phyloP scores from a whole-genome alignment of 1,139 yeast species.

The Kurtzmaniella quercitrusa region DNA sequence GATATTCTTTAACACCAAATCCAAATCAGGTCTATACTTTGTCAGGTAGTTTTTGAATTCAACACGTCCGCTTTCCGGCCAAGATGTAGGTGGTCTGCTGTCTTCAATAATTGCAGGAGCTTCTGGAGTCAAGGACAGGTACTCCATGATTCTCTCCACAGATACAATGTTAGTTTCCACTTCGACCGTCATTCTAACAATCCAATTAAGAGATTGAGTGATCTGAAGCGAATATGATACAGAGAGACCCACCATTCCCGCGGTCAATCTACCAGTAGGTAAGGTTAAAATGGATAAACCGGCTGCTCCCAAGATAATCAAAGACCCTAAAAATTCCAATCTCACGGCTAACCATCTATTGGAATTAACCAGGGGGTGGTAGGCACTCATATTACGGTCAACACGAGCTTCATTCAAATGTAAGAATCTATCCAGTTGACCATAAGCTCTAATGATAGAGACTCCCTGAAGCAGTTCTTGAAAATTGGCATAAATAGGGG shows the following conservation, averaged over 20 bases:
- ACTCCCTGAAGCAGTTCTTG: constrained; percentile 93
- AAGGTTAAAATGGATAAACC: constrained; percentile 72
- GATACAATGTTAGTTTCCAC: constrained; percentile 96
- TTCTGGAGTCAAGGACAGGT: constrained; percentile 69
- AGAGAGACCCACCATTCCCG: constrained; percentile 91
- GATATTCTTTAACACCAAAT: constrained; percentile 71
- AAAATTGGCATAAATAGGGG: constrained; percentile 95
- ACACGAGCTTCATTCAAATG: constrained; percentile 72
- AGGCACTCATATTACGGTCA: constrained; percentile 86
- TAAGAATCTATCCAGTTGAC: constrained; percentile 68
- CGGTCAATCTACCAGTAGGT: constrained; percentile 63
- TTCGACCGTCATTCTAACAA: constrained; percentile 96
- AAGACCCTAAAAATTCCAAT: constrained; percentile 83
- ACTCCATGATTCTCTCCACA: constrained; percentile 91
- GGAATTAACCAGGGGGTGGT: constrained; percentile 88
- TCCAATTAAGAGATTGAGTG: constrained; percentile 94
- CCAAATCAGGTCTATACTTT: constrained; percentile 80
- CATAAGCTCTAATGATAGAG: constrained; percentile 83
- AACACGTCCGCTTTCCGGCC: constrained; percentile 82
- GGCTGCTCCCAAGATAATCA: constrained; percentile 82
- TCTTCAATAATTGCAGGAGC: constrained; percentile 74
- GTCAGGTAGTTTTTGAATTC: constrained; percentile 74
- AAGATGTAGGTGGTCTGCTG: constrained; percentile 61
- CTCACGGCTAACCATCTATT: constrained; percentile 97
- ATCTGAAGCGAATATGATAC: constrained; percentile 89